Base-by-base conservation (phyloP, 192 early-diverging fungal genomes). In the Gonapodya prolifera region DNA sequence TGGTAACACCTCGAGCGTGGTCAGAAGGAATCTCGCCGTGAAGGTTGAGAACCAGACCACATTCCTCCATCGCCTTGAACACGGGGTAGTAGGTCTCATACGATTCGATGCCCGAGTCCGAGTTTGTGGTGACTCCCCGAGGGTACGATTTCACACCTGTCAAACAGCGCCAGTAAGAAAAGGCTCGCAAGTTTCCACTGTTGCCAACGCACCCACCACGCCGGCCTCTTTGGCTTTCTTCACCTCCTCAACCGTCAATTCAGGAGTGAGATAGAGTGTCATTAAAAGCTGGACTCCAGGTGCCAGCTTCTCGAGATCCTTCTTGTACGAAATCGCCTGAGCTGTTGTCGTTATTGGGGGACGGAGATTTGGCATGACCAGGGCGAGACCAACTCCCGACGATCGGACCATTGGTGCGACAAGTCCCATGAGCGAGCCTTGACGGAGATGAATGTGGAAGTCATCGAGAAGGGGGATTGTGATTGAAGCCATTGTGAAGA, bases 61-160 rank as follows among this genome's bases (percentile, higher is more conserved):
- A 84, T 61, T 97, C 92, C 82, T 98, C 89, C 97, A 99, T 99
- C 1, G 95, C 95, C 76, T 88, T 78, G 85, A 99, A 99, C 23
- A 98, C 92, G 70, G 88, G 88, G 79, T 99, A 99, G 84, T 97
- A 99, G 17, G 81, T 77, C 34, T 91, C 87, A 81, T 95, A 95
- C 80, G 84, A 88, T 81, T 96, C 95, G 75, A 99, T 96, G 61
- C 97, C 97, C 75, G 90, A 88, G 77, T 98, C 96, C 78, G 91
- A 93, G 89, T 99, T 98, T 45, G 97, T 99, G 0, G 97, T 99
- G 17, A 99, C 97, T 33, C 96, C 96, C 33, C 95, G 90, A 30
- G 95, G 94, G 81, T 96, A 97, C 34, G 93, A 92, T 82, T 96
- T 96, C 33, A 97, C 95, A 69, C 93, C 95, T 85, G 78, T 61